Percentiles rank a stretch among this genome's conserved stretches.
phyloP scores from a whole-genome alignment of 2,329 filamentous ascomycete species.

The Aspergillus sp. region DNA sequence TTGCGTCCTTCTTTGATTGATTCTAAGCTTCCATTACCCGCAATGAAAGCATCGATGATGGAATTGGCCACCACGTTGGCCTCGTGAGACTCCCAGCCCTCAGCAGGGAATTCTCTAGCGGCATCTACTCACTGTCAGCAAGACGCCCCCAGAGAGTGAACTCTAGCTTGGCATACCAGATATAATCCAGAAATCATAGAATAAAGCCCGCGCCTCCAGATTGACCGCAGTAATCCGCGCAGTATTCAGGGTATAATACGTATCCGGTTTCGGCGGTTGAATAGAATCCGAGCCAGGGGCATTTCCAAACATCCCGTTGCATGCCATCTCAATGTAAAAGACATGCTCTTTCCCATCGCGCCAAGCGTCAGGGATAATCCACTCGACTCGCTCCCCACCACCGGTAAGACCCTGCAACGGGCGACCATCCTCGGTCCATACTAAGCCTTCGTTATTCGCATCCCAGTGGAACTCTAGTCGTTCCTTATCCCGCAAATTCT shows the following conservation, averaged over 20 bases:
- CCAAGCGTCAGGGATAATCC: slow-evolving; percentile 80
- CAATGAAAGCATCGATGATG: slow-evolving; percentile 87
- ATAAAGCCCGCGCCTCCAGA: slow-evolving; percentile 75
- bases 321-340: slow-evolving; percentile 98
- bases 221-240: slow-evolving; percentile 91
- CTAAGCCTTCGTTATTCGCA: slow-evolving; percentile 86
- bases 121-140: slow-evolving; percentile 59
- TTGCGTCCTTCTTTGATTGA: slow-evolving; percentile 77
- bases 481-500: slow-evolving; percentile 70
- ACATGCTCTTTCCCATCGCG: slow-evolving; percentile 82
- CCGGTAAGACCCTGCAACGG: slow-evolving; percentile 91
- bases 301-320: slow-evolving; percentile 98
- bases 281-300: slow-evolving; percentile 80
- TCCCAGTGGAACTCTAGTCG: slow-evolving; percentile 97
- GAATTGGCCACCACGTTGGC: slow-evolving; percentile 80
- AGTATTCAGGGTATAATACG: slow-evolving; percentile 70
- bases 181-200: slow-evolving; percentile 95
- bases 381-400: slow-evolving; percentile 82
- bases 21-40: slow-evolving; percentile 68
- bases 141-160: not conserved
- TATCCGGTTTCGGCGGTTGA: slow-evolving; percentile 83
- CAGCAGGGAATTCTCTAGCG: slow-evolving; percentile 81
- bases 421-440: slow-evolving; percentile 88
- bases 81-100: slow-evolving; percentile 86
- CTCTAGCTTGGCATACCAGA: slow-evolving; percentile 39